phyloP scores from a whole-genome alignment of 23 red algal genomes.

The Agarophyton chilense region DNA sequence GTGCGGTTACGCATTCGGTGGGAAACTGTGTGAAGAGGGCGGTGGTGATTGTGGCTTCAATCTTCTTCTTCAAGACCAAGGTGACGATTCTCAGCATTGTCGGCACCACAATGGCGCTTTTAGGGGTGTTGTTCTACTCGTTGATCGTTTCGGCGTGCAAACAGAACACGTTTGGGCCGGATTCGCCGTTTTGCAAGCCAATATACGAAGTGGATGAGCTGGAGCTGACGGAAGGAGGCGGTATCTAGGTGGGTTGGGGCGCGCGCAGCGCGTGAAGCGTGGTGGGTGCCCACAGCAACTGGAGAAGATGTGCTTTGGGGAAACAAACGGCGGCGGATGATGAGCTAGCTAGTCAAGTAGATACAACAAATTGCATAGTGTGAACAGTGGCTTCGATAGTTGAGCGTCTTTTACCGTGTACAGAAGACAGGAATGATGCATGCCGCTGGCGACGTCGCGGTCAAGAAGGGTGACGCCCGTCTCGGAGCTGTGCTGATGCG shows the following conservation, averaged over 20 bases:
- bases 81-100: conserved; percentile 71
- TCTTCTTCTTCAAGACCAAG: conserved; percentile 90
- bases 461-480: too few species aligned
- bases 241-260: conserved; percentile 38
- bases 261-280: too few species aligned
- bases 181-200: conserved; percentile 79
- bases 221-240: conserved; percentile 61
- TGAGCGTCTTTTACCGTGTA: too few species aligned
- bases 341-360: too few species aligned
- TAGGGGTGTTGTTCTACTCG: conserved; percentile 89
- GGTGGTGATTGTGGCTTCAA: conserved; percentile 84
- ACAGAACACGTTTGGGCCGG: conserved; percentile 80
- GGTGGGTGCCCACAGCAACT: too few species aligned
- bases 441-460: too few species aligned
- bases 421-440: too few species aligned
- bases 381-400: too few species aligned
- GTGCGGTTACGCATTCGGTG: conserved; percentile 90
- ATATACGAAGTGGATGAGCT: conserved; percentile 72
- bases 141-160: conserved; percentile 87
- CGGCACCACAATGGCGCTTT: conserved; percentile 82
- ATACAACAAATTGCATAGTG: too few species aligned
- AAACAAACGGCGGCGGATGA: too few species aligned
- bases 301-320: too few species aligned
- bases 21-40: conserved; percentile 98
- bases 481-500: too few species aligned